Evolutionary conservation across 176 grass and related monocot species (phyloP).

Genomic region (Avena atlantica): DNA sequence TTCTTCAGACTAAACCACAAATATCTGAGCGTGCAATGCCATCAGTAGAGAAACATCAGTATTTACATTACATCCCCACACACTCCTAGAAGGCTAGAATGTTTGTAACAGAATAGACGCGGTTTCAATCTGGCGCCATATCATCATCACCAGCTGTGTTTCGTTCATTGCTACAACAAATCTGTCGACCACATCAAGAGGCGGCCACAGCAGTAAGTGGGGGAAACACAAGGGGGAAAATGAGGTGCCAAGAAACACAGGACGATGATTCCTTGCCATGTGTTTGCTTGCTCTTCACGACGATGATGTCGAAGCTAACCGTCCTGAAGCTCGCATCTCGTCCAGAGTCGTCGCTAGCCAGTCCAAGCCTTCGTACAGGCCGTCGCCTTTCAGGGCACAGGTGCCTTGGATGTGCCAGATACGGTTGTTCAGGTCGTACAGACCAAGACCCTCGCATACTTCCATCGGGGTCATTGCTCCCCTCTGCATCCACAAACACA

Average conservation of each 20-base stretch:
- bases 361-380: slow-evolving; percentile 95
- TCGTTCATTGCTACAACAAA: slow-evolving; percentile 33
- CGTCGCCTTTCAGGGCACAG: slow-evolving; percentile 79
- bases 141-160: not conserved
- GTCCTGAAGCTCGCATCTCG: slow-evolving; percentile 74
- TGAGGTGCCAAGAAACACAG: not conserved
- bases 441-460: slow-evolving; percentile 85
- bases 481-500: slow-evolving; percentile 56
- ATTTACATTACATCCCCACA: slow-evolving; percentile 16
- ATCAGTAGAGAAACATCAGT: slow-evolving; percentile 37
- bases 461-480: slow-evolving; percentile 94
- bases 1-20: slow-evolving; percentile 32
- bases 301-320: slow-evolving; percentile 58
- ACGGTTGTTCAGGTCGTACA: slow-evolving; percentile 81
- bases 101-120: slow-evolving; percentile 5
- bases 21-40: slow-evolving; percentile 11
- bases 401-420: slow-evolving; percentile 96
- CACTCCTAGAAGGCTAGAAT: slow-evolving; percentile 13
- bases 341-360: slow-evolving; percentile 82
- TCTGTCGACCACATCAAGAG: not conserved
- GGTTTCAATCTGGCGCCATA: not conserved
- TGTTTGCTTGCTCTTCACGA: slow-evolving; percentile 42
- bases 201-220: not conserved
- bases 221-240: not conserved
- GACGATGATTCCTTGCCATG: not conserved